phyloP scores from a whole-genome alignment of 129 eudicot genomes.

The Flaveria ramosissima region DNA sequence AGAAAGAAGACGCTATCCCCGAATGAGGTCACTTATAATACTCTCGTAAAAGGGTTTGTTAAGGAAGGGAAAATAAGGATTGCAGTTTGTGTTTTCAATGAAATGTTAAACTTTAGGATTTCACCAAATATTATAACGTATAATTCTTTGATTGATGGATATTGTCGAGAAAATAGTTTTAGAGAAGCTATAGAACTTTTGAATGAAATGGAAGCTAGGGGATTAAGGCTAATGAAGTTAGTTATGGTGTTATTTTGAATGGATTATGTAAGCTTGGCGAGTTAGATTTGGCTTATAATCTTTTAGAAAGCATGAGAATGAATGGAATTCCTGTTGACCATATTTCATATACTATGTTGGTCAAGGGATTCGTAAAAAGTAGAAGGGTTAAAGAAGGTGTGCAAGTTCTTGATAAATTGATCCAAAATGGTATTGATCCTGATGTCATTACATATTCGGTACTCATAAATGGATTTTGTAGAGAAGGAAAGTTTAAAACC shows the following conservation, averaged over 20 bases:
- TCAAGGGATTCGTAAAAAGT: conserved; percentile 63
- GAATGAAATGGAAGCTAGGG: conserved; percentile 59
- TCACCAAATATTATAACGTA: conserved; percentile 61
- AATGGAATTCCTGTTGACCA: conserved; percentile 46
- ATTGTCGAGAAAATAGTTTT: conserved; percentile 59
- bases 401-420: conserved; percentile 54
- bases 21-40: conserved; percentile 73
- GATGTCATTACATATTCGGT: conserved; percentile 80
- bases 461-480: conserved; percentile 74
- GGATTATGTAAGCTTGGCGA: conserved; percentile 64
- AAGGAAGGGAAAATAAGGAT: conserved; percentile 65
- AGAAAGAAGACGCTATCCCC: conserved; percentile 59
- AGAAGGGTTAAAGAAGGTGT: conserved; percentile 54
- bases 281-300: conserved; percentile 59
- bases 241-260: conserved; percentile 70
- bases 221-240: conserved; percentile 68
- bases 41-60: conserved; percentile 75
- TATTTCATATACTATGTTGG: conserved; percentile 60
- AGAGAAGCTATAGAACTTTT: conserved; percentile 60
- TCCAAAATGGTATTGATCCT: conserved; percentile 49
- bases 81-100: conserved; percentile 57
- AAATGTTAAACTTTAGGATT: conserved; percentile 61
- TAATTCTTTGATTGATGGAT: conserved; percentile 77
- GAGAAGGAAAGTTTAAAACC: conserved; percentile 50
- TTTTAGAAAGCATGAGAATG: conserved; percentile 59